phyloP scores from a whole-genome alignment of 2,329 filamentous ascomycete genomes.

The Diplodia seriata region DNA sequence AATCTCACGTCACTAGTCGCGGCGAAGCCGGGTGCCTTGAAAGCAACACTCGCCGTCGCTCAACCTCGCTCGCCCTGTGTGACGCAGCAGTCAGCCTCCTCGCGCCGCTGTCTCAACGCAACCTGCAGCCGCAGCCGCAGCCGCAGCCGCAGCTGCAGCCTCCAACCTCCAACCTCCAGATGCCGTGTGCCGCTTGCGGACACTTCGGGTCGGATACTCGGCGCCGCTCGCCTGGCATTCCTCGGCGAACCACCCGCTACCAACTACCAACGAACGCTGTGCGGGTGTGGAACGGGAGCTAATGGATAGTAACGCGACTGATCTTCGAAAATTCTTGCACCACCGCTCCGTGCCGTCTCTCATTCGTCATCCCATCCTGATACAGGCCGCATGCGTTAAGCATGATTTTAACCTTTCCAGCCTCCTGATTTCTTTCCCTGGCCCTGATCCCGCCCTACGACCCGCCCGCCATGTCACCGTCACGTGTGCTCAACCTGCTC shows the following conservation, averaged over 20 bases:
- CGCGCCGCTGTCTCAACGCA: background rate
- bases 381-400: background rate
- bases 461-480: background rate
- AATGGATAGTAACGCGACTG: background rate
- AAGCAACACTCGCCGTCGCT: background rate
- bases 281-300: background rate
- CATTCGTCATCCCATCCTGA: background rate
- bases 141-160: background rate
- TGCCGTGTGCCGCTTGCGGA: background rate
- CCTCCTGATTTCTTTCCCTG: background rate
- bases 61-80: background rate
- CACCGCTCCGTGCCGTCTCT: background rate
- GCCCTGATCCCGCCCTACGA: background rate
- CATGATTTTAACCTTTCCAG: slow-evolving; percentile 19
- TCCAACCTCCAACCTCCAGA: background rate
- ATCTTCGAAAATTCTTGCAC: background rate
- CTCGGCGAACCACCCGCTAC: too few relatives aligned
- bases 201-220: background rate
- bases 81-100: background rate
- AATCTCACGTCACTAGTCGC: slow-evolving; percentile 16
- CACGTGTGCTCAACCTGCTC: background rate
- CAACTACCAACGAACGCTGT: background rate
- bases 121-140: background rate
- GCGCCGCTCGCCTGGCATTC: background rate
- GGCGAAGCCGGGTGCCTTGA: slow-evolving; percentile 21